A percentile compares a stretch with the other conserved stretches of the same genome.
phyloP scores from a whole-genome alignment of 192 early-diverging fungal genomes.

The Obelidium mucronatum region DNA sequence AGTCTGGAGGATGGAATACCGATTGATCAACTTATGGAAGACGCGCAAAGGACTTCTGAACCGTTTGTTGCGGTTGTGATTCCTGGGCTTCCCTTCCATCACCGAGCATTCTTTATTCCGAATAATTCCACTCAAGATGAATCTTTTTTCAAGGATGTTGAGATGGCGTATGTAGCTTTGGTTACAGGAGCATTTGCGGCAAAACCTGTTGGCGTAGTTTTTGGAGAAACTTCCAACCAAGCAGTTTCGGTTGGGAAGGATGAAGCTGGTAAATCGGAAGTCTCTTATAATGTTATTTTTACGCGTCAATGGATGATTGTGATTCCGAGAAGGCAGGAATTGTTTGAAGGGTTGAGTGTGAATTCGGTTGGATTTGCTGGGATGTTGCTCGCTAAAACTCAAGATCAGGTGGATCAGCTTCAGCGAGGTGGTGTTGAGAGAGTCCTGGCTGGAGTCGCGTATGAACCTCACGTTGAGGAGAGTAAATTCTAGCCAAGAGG shows the following conservation, averaged over 20 bases:
- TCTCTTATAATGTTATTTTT: constrained; percentile 70
- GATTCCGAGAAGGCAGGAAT: constrained; percentile 57
- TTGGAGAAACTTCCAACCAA: constrained; percentile 22
- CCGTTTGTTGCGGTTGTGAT: background rate
- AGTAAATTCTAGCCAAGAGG: no score
- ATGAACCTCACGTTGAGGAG: no score
- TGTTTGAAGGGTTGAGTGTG: constrained; percentile 54
- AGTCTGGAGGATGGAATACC: constrained; percentile 25
- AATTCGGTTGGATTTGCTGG: constrained; percentile 76
- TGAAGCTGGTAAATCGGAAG: background rate
- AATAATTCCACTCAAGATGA: background rate
- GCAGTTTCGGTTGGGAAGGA: background rate
- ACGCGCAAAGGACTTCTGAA: background rate
- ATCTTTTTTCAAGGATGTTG: constrained; percentile 14
- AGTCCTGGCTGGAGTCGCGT: no score
- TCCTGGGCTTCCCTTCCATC: constrained; percentile 27
- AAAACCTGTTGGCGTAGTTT: constrained; percentile 25
- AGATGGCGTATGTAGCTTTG: constrained; percentile 25
- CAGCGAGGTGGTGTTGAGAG: no score
- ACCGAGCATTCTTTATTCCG: constrained; percentile 13
- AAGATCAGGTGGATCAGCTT: no score
- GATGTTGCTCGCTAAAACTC: constrained; percentile 64
- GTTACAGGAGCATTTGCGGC: constrained; percentile 36
- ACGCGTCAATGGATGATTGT: constrained; percentile 60
- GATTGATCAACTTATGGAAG: constrained; percentile 8